Evolutionary conservation across 495 filamentous ascomycete species (phyloP).

Genomic region (Trichoderma erinaceum): DNA sequence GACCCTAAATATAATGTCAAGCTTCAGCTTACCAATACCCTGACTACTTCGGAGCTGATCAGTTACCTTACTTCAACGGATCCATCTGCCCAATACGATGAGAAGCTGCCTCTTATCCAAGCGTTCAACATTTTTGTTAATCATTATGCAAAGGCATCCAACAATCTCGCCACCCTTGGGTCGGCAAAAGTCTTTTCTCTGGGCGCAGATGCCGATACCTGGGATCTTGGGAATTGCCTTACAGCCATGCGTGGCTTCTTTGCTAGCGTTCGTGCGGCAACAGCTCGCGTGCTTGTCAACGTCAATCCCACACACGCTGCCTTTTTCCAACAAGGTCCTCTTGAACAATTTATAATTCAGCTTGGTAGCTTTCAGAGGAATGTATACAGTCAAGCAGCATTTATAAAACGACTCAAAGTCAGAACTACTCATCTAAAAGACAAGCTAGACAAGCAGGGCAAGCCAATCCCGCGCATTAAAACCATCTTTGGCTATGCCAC

Average conservation of each 20-base stretch:
- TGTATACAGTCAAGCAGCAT: not conserved
- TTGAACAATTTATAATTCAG: slow-evolving; percentile 16
- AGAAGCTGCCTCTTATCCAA: slow-evolving; percentile 33
- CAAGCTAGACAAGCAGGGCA: not conserved
- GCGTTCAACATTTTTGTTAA: slow-evolving; percentile 34
- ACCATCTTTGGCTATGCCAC: not conserved
- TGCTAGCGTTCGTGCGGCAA: slow-evolving; percentile 52
- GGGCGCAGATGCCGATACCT: slow-evolving; percentile 16
- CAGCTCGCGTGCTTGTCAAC: slow-evolving; percentile 50
- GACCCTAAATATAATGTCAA: slow-evolving; percentile 37
- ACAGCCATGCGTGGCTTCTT: slow-evolving; percentile 51
- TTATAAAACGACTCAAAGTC: not conserved
- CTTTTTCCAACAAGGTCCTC: slow-evolving; percentile 24
- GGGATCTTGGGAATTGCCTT: slow-evolving; percentile 38
- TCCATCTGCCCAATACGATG: slow-evolving; percentile 29
- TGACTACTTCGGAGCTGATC: slow-evolving; percentile 40
- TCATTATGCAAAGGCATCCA: slow-evolving; percentile 24
- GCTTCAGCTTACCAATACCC: slow-evolving; percentile 32
- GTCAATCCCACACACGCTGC: slow-evolving; percentile 34
- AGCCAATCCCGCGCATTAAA: not conserved
- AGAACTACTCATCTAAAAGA: not conserved
- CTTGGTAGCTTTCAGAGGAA: not conserved
- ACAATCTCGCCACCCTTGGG: slow-evolving; percentile 21
- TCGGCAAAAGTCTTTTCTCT: slow-evolving; percentile 24
- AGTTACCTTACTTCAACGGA: slow-evolving; percentile 44